These are phyloP conservation scores for Penicillium sp. DNA, from an alignment of 2,329 filamentous ascomycete species.

Conservation along the genomic window DNA sequence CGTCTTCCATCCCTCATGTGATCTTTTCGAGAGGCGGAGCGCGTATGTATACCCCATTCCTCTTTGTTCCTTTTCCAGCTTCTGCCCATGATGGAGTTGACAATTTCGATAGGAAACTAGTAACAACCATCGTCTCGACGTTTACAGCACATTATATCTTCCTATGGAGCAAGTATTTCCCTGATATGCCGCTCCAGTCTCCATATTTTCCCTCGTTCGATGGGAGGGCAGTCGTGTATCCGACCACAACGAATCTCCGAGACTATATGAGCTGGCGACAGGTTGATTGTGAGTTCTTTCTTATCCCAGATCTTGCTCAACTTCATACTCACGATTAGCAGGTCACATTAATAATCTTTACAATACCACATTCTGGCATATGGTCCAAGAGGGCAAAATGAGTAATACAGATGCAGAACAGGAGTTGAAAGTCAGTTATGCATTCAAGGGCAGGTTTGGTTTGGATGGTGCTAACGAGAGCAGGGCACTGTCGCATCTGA, in stretches of 20 bases:
- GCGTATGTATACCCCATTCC: slow-evolving; percentile 58
- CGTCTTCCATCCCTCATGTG: slow-evolving; percentile 81
- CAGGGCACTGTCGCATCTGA: slow-evolving; percentile 83
- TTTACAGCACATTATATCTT: slow-evolving; percentile 92
- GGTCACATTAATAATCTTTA: slow-evolving; percentile 98
- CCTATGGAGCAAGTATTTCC: slow-evolving; percentile 78
- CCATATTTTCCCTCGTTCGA: slow-evolving; percentile 85
- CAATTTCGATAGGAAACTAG: slow-evolving; percentile 71
- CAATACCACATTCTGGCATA: slow-evolving; percentile 93
- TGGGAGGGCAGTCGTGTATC: slow-evolving; percentile 88
- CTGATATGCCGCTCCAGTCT: slow-evolving; percentile 69
- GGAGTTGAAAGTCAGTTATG: slow-evolving; percentile 67
- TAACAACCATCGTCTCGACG: slow-evolving; percentile 87
- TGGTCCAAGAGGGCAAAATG: slow-evolving; percentile 79
- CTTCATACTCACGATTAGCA: slow-evolving; percentile 39
- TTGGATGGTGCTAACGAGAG: slow-evolving; percentile 25
- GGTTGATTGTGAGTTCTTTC: slow-evolving; percentile 75
- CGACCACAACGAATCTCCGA: slow-evolving; percentile 76
- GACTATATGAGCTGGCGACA: slow-evolving; percentile 98
- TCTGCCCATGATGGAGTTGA: background rate
- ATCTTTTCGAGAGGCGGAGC: slow-evolving; percentile 82
- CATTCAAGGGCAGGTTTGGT: background rate
- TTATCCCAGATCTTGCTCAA: slow-evolving; percentile 4
- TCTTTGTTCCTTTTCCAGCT: background rate
- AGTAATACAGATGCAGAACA: slow-evolving; percentile 79